Evolutionary conservation across 2,329 filamentous ascomycete genomes (phyloP).

Genomic region (Metarhizium album): DNA sequence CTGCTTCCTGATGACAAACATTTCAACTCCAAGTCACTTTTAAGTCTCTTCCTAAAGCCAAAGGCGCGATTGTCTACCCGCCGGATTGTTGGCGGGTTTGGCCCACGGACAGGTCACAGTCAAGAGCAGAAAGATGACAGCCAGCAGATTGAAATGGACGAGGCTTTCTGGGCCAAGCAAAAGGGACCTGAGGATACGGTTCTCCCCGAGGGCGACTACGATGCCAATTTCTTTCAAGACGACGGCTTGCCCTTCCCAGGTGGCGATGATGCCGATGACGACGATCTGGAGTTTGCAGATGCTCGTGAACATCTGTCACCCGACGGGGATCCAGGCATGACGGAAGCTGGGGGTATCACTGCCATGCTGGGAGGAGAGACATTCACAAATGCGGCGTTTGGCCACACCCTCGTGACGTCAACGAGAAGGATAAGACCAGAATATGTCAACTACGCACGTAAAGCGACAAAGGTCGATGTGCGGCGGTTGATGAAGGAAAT

Average conservation of each 20-base stretch:
- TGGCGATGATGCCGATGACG: slow-evolving; percentile 50
- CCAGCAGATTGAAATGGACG: slow-evolving; percentile 73
- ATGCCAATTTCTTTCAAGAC: slow-evolving; percentile 96
- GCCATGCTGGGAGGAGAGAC: slow-evolving; percentile 41
- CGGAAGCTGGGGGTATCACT: slow-evolving; percentile 37
- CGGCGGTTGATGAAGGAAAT: slow-evolving; percentile 58
- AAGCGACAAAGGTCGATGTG: slow-evolving; percentile 63
- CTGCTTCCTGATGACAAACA: slow-evolving; percentile 95
- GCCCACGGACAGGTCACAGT: slow-evolving; percentile 32
- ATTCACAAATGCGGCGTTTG: slow-evolving; percentile 41
- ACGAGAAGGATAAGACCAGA: slow-evolving; percentile 53
- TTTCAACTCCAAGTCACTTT: slow-evolving; percentile 85
- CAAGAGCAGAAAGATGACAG: slow-evolving; percentile 36
- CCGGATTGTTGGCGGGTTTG: slow-evolving; percentile 35
- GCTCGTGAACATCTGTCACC: slow-evolving; percentile 71
- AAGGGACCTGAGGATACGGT: slow-evolving; percentile 52
- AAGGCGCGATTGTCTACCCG: slow-evolving; percentile 71
- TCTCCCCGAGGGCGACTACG: slow-evolving; percentile 67
- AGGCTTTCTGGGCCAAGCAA: slow-evolving; percentile 85
- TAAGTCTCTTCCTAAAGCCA: slow-evolving; percentile 88
- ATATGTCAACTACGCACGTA: slow-evolving; percentile 59
- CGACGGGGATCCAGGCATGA: slow-evolving; percentile 37
- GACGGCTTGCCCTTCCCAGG: slow-evolving; percentile 61
- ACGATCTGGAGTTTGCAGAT: slow-evolving; percentile 67
- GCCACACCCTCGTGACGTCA: slow-evolving; percentile 57